Percentiles rank a stretch among this genome's conserved stretches.
Conservation (phyloP, 1,139 yeast species). For the Candida frijolesensis region DNA sequence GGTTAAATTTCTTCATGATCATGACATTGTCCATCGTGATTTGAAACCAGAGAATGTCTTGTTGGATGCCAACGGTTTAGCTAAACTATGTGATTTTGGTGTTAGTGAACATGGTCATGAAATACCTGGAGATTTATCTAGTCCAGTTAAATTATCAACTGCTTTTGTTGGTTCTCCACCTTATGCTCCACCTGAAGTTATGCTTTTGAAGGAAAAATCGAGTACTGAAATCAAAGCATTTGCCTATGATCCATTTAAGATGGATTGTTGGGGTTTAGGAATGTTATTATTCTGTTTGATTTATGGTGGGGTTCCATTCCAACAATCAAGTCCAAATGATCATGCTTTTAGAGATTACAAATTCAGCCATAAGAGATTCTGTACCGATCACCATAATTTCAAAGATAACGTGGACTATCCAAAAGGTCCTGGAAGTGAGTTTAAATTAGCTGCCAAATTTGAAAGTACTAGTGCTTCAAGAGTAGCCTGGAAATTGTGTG, state of each 20-base stretch:
- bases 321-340: slow-evolving; percentile 52
- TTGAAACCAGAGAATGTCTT: slow-evolving; percentile 68
- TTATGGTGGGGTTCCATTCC: slow-evolving; percentile 64
- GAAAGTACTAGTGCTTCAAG: slow-evolving; percentile 61
- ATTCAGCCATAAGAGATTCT: slow-evolving; percentile 52
- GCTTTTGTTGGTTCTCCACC: slow-evolving; percentile 78
- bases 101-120: slow-evolving; percentile 67
- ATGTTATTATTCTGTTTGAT: slow-evolving; percentile 62
- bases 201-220: slow-evolving; percentile 49
- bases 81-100: slow-evolving; percentile 78
- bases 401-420: slow-evolving; percentile 42
- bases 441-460: slow-evolving; percentile 63
- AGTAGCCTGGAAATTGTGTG: slow-evolving; percentile 76
- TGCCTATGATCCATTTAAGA: slow-evolving; percentile 65
- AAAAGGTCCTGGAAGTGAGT: slow-evolving; percentile 69
- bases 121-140: slow-evolving; percentile 52
- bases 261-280: slow-evolving; percentile 78
- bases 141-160: slow-evolving; percentile 47
- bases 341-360: slow-evolving; percentile 59
- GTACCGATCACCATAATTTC: slow-evolving; percentile 54
- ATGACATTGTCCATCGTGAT: slow-evolving; percentile 65
- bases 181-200: slow-evolving; percentile 77
- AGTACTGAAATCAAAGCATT: slow-evolving; percentile 38
- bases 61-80: slow-evolving; percentile 56
- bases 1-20: slow-evolving; percentile 53